phyloP scores from a whole-genome alignment of 495 filamentous ascomycete genomes.

The Penicillium bialowiezense region DNA sequence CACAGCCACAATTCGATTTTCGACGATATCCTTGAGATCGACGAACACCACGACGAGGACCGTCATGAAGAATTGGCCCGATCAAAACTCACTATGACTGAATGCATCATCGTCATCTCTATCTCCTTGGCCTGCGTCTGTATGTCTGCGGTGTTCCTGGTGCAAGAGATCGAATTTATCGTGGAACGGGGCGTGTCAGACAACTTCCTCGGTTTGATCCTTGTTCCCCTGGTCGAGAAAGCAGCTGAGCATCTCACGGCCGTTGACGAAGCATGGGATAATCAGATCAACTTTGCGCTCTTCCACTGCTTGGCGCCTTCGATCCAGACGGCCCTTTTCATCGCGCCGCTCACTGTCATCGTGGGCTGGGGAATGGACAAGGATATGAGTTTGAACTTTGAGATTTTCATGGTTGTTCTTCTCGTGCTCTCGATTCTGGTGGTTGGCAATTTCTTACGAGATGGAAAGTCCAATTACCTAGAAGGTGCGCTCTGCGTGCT shows the following conservation, averaged over 20 bases:
- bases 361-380: slow-evolving; percentile 77
- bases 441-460: slow-evolving; percentile 75
- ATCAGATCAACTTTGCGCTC: slow-evolving; percentile 77
- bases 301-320: slow-evolving; percentile 85
- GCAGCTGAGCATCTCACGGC: slow-evolving; percentile 87
- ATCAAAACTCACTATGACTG: slow-evolving; percentile 74
- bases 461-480: slow-evolving; percentile 77
- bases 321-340: slow-evolving; percentile 87
- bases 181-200: slow-evolving; percentile 70
- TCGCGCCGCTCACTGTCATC: slow-evolving; percentile 78
- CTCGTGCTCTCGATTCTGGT: slow-evolving; percentile 86
- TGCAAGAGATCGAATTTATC: slow-evolving; percentile 73
- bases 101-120: slow-evolving; percentile 65
- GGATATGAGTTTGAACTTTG: slow-evolving; percentile 78
- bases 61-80: slow-evolving; percentile 59
- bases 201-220: slow-evolving; percentile 73
- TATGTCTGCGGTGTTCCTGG: slow-evolving; percentile 77
- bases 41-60: slow-evolving; percentile 71
- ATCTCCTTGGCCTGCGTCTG: slow-evolving; percentile 71
- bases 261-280: slow-evolving; percentile 80
- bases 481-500: slow-evolving; percentile 74
- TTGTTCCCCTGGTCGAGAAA: slow-evolving; percentile 82
- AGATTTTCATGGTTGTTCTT: slow-evolving; percentile 83
- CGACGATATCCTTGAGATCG: slow-evolving; percentile 63
- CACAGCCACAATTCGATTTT: slow-evolving; percentile 81